Conservation (phyloP, 441 rosid species). For the Metrosideros polymorpha region DNA sequence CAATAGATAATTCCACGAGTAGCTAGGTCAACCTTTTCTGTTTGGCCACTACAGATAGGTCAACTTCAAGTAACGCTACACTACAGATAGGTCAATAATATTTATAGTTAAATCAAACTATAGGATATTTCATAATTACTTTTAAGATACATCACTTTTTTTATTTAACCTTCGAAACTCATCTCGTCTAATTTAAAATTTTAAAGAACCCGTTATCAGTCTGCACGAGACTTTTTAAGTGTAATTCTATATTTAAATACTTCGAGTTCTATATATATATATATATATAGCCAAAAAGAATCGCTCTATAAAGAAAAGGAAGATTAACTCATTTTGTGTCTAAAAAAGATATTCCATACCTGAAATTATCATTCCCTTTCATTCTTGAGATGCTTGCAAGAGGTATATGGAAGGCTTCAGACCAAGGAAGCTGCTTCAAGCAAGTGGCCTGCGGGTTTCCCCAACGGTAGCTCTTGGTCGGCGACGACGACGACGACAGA, state of each 20-base stretch:
- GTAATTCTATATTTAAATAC: not conserved
- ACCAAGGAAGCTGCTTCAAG: constrained; percentile 69
- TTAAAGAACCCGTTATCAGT: not conserved
- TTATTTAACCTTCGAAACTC: not conserved
- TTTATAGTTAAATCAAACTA: not conserved
- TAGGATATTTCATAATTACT: not conserved
- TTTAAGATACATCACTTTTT: not conserved
- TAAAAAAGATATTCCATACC: constrained; percentile 26
- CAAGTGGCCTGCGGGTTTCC: constrained; percentile 83
- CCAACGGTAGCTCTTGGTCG: constrained; percentile 57
- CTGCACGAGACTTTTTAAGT: not conserved
- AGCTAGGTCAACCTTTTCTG: not conserved
- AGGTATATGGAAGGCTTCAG: constrained; percentile 90
- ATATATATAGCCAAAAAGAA: not conserved
- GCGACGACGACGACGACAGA: constrained; percentile 31
- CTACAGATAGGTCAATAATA: not conserved
- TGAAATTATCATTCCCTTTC: constrained; percentile 28
- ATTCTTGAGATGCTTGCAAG: constrained; percentile 46
- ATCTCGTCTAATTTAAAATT: not conserved
- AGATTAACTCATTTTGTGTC: not conserved
- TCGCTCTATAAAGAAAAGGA: not conserved
- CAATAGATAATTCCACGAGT: not conserved
- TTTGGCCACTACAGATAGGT: not conserved
- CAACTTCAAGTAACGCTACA: not conserved
- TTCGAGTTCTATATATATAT: not conserved